phyloP scores from a whole-genome alignment of 768 basidiomycete genomes.

The Imleria badia region DNA sequence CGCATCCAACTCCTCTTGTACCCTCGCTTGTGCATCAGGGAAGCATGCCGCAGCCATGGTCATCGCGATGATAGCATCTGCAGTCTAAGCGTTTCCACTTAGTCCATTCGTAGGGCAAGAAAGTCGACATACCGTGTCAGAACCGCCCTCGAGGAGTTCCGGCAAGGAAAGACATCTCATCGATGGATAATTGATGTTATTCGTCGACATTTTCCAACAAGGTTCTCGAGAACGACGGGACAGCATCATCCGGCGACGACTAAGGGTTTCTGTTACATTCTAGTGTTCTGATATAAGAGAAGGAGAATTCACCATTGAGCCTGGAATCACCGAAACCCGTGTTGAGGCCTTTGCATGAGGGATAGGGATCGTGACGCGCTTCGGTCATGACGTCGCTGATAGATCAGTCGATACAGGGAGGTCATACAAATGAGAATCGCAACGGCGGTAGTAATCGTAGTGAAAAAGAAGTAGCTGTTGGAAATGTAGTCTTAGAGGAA shows the following conservation, averaged over 20 bases:
- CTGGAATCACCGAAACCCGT: no score
- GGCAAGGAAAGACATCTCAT: constrained; percentile 57
- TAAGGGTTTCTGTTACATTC: background rate
- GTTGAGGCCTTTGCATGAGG: no score
- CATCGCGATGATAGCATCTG: constrained; percentile 34
- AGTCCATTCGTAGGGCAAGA: background rate
- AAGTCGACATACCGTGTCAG: constrained; percentile 43
- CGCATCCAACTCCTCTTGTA: constrained; percentile 54
- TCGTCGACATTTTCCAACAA: constrained; percentile 49
- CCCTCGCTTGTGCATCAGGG: constrained; percentile 47
- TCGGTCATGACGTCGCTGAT: no score
- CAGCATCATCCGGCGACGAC: constrained; percentile 9
- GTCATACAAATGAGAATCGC: no score
- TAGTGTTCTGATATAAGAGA: background rate
- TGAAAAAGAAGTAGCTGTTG: no score
- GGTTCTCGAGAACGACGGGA: constrained; percentile 48
- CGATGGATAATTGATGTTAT: constrained; percentile 47
- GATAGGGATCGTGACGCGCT: no score
- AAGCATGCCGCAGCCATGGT: constrained; percentile 55
- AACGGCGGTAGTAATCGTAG: no score
- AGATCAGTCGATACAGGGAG: no score
- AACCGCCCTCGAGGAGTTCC: constrained; percentile 61
- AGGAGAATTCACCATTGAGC: constrained; percentile 36
- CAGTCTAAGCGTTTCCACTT: background rate
- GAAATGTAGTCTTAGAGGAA: no score